Conservation (phyloP, 2,329 filamentous ascomycete genomes). For the Didymosphaeria variabile region DNA sequence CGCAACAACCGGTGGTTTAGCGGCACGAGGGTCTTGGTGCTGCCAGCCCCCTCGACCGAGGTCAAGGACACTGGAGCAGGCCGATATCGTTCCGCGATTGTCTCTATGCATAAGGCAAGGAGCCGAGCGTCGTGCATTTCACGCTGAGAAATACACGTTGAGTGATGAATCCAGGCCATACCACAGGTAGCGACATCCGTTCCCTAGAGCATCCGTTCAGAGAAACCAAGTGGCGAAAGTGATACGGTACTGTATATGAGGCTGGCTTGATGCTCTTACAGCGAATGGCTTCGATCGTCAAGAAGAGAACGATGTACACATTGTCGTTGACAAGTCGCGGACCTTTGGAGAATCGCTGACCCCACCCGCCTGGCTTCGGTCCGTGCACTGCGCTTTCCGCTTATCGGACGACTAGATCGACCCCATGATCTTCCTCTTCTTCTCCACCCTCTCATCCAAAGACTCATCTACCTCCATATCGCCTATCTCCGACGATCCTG, state of each 20-base stretch:
- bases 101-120: not conserved
- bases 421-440: constrained; percentile 1
- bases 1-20: not conserved
- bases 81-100: not conserved
- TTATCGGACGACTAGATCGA: not conserved
- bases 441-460: constrained; percentile 3
- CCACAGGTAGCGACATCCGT: not conserved
- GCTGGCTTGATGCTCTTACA: not conserved
- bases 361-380: not conserved
- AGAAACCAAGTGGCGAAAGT: not conserved
- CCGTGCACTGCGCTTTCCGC: constrained; percentile 3
- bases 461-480: not conserved
- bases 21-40: not conserved
- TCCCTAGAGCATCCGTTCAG: not conserved
- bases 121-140: not conserved
- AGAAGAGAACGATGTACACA: not conserved
- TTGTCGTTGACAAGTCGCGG: not conserved
- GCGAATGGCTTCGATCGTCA: not conserved
- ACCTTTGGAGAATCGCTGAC: not conserved
- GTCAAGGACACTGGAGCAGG: not conserved
- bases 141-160: not conserved
- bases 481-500: not conserved
- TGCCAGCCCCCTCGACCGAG: not conserved
- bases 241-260: not conserved
- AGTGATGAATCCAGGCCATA: not conserved